A percentile compares a stretch with the other conserved stretches of the same genome.
Evolutionary conservation across 148 eudicot species (phyloP).

Genomic region (Diospyros lotus): DNA sequence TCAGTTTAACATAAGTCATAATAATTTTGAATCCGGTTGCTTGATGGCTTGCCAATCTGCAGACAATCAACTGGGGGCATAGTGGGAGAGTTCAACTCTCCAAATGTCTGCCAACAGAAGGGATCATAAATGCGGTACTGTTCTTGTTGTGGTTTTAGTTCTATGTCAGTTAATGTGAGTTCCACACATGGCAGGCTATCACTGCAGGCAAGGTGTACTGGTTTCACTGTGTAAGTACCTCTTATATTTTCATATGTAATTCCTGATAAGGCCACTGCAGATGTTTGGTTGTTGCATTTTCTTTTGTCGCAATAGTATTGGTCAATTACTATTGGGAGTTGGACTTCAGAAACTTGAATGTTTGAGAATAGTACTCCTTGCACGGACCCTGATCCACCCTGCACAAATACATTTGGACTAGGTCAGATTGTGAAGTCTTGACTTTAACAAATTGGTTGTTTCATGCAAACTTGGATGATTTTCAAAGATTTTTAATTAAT

Average conservation of each 20-base stretch:
- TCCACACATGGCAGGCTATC: conserved; percentile 76
- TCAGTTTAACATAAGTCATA: conserved; percentile 48
- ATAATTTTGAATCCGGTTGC: conserved; percentile 53
- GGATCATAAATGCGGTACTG: conserved; percentile 62
- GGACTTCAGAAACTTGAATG: conserved; percentile 75
- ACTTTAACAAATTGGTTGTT: neutral
- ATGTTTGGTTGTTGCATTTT: conserved; percentile 65
- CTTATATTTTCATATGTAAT: conserved; percentile 62
- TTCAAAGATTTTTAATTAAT: neutral
- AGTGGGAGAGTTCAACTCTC: conserved; percentile 58
- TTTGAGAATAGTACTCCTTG: conserved; percentile 75
- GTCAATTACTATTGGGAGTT: conserved; percentile 83
- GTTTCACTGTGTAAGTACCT: conserved; percentile 92
- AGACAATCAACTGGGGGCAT: conserved; percentile 70
- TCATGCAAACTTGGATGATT: neutral
- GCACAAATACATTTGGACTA: conserved; percentile 15
- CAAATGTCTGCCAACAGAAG: conserved; percentile 85
- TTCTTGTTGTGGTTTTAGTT: conserved; percentile 62
- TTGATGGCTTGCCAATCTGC: conserved; percentile 57
- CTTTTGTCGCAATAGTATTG: conserved; percentile 89
- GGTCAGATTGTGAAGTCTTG: conserved; percentile 2
- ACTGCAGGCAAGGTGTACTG: conserved; percentile 93
- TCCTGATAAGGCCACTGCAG: conserved; percentile 84
- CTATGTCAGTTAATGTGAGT: conserved; percentile 56
- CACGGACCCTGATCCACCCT: conserved; percentile 95